phyloP scores from a whole-genome alignment of 2,329 filamentous ascomycete genomes.

The Epicoccum nigrum region DNA sequence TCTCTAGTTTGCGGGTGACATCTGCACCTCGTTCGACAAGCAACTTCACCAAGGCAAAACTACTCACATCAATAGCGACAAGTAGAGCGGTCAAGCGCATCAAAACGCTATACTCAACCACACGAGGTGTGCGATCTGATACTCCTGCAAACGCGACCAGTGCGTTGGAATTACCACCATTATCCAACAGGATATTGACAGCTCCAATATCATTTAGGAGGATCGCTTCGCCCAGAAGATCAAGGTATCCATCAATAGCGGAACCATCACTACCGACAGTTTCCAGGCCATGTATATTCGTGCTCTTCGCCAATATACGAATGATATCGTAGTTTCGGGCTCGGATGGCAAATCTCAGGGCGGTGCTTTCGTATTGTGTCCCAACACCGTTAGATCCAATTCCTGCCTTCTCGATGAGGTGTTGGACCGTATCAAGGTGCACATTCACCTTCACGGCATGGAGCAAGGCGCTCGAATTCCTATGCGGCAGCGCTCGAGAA shows the following conservation, averaged over 20 bases:
- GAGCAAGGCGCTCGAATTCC: no score
- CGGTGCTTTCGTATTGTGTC: slow-evolving; percentile 2
- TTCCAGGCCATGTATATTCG: slow-evolving; percentile 4
- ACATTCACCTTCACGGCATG: not conserved
- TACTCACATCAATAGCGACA: slow-evolving; percentile 7
- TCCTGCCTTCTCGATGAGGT: not conserved
- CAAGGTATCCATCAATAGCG: not conserved
- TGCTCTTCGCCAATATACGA: not conserved
- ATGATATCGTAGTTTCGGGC: slow-evolving; percentile 2
- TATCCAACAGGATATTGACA: not conserved
- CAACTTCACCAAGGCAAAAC: not conserved
- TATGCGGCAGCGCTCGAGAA: no score
- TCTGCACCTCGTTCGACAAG: slow-evolving; percentile 2
- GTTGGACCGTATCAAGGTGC: not conserved
- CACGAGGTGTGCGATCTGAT: not conserved
- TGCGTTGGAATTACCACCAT: slow-evolving; percentile 1
- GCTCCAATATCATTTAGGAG: not conserved
- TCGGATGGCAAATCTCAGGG: slow-evolving; percentile 3
- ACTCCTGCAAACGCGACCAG: slow-evolving; percentile 6
- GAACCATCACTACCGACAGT: not conserved
- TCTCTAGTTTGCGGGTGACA: not conserved
- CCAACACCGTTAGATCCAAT: not conserved
- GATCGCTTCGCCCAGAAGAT: slow-evolving; percentile 9
- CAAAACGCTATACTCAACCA: not conserved
- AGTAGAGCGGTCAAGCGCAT: slow-evolving; percentile 3